These are phyloP conservation scores for Plasmodium gaboni DNA, from an alignment of 169 alveolate species.

Conservation along the genomic window DNA sequence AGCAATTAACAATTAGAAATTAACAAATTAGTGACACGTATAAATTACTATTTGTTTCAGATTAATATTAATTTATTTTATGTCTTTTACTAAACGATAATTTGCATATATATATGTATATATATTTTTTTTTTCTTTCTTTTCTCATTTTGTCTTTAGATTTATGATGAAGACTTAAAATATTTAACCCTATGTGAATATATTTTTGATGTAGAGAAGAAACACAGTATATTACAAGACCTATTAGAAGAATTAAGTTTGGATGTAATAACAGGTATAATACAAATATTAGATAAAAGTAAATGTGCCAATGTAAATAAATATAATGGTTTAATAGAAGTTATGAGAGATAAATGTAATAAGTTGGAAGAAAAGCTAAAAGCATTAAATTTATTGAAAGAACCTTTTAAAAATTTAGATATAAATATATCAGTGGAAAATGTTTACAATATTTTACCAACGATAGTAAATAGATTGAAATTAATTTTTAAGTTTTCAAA, in stretches of 20 bases:
- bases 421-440: conserved; percentile 31
- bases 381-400: conserved; percentile 63
- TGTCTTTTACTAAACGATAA: not conserved
- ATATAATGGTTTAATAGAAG: conserved; percentile 17
- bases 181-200: conserved; percentile 66
- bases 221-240: conserved; percentile 54
- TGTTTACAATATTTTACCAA: conserved; percentile 61
- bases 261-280: conserved; percentile 27
- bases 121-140: not conserved
- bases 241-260: conserved; percentile 56
- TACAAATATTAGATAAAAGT: conserved; percentile 32
- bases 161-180: conserved; percentile 33
- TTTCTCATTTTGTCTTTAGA: conserved; percentile 8
- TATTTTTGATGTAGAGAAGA: conserved; percentile 57
- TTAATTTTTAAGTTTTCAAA: conserved; percentile 62
- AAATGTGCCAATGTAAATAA: conserved; percentile 58
- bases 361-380: conserved; percentile 57
- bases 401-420: conserved; percentile 58
- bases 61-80: too few species aligned
- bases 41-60: too few species aligned
- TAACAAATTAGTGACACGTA: too few species aligned
- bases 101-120: conserved; percentile 3
- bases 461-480: conserved; percentile 60
- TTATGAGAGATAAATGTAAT: conserved; percentile 50
- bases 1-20: too few species aligned